Evolutionary conservation across 805 yeast genomes (phyloP), one percentile per base, ranked within the genome.

Genomic region (Suhomyces prunicola): DNA sequence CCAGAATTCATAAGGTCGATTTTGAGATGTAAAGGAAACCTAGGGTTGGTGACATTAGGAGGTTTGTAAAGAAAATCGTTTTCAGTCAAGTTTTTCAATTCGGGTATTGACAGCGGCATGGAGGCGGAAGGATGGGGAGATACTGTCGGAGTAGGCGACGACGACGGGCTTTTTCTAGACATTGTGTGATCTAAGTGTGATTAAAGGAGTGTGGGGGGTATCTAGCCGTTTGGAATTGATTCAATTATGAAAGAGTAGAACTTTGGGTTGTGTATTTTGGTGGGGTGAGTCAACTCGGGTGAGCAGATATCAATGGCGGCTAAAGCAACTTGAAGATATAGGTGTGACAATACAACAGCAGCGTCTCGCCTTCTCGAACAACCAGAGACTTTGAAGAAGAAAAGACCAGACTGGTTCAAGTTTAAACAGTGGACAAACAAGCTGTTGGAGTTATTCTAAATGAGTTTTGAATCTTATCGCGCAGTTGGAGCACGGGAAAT

Each of bases 11-110:
- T 9, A 3, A 50, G 44, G 42, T 50, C 44, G 29, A 50, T 44
- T 23, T 51, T 51, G 39, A 51, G 33, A 10, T 35, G 29, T 2
- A 51, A 51, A 9, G 36, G 46, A 29, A 51, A 35, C 8, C 44
- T 19, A 5, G 44, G 26, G 17, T 47, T 40, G 48, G 44, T 10
- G 5, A 31, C 29, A 12, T 49, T 24, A 9, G 42, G 52, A 6
- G 42, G 29, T 23, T 31, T 51, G 41, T 36, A 33, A 31, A 47
- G 12, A 24, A 35, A 36, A 12, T 35, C 29, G 44, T 35, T 19
- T 5, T 22, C 27, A 2, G 9, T 29, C 26, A 29, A 39, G 31
- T 17, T 19, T 15, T 33, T 15, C 42, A 27, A 23, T 46, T 46
- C 48, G 24, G 48, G 40, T 17, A 19, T 19, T 46, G 48, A 24